Conservation (phyloP, 2,329 filamentous ascomycete species). For the Fusarium bulbicola region DNA sequence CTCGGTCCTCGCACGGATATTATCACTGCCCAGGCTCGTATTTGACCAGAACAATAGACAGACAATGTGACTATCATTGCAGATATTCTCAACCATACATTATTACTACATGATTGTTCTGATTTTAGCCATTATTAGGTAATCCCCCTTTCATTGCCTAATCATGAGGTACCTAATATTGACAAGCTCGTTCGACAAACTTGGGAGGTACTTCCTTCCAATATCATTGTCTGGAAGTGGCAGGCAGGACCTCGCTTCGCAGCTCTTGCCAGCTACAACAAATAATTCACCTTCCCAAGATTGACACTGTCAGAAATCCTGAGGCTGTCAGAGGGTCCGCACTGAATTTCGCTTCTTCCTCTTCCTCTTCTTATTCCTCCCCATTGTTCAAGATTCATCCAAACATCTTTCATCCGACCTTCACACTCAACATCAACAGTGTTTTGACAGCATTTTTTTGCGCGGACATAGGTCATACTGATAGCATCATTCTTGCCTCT, state of each 20-base stretch:
- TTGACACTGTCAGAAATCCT: background rate
- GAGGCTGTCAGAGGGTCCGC: background rate
- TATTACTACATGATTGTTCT: background rate
- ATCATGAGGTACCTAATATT: background rate
- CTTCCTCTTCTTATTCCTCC: background rate
- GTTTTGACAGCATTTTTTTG: constrained; percentile 6
- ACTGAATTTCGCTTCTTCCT: background rate
- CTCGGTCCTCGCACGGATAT: background rate
- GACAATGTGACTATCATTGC: background rate
- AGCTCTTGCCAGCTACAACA: constrained; percentile 14
- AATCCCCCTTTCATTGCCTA: background rate
- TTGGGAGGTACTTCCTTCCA: background rate
- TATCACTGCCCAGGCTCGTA: background rate
- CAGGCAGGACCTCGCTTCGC: background rate
- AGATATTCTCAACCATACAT: background rate
- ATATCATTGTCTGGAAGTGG: background rate
- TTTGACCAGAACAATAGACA: background rate
- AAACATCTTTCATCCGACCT: constrained; percentile 16
- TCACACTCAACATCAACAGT: constrained; percentile 2
- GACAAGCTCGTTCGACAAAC: background rate
- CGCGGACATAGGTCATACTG: background rate
- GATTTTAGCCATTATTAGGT: too few relatives aligned
- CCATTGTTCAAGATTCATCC: constrained; percentile 1
- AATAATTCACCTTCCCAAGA: background rate
- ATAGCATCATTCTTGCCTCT: constrained; percentile 38